Evolutionary conservation across 176 grass and related monocot species (phyloP).

Genomic region (Cymbopogon citratus): DNA sequence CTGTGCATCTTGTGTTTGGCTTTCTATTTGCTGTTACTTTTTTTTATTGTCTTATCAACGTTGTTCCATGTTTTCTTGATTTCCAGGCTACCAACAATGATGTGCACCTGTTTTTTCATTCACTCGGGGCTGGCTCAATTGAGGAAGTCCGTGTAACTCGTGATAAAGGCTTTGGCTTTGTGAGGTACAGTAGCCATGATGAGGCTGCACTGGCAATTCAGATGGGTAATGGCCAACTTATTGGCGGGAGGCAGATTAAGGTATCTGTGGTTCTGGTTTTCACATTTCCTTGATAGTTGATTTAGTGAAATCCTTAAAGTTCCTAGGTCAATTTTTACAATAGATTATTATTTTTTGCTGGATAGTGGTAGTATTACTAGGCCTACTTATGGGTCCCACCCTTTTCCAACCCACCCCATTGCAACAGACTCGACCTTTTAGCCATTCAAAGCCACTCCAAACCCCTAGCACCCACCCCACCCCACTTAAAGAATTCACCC

Average conservation of each 20-base stretch:
- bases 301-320: not conserved
- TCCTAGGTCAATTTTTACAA: not conserved
- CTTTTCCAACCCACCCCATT: not conserved
- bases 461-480: not conserved
- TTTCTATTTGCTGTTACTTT: not conserved
- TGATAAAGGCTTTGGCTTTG: conserved; percentile 99
- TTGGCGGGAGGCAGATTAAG: conserved; percentile 86
- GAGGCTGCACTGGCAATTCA: conserved; percentile 93
- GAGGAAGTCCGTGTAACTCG: conserved; percentile 89
- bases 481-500: not conserved
- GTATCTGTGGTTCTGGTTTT: conserved; percentile 33
- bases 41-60: not conserved
- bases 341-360: not conserved
- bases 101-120: conserved; percentile 82
- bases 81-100: conserved; percentile 52
- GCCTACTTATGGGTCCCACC: not conserved
- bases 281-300: not conserved
- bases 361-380: not conserved
- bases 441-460: not conserved
- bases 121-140: conserved; percentile 68
- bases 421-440: not conserved
- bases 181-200: conserved; percentile 83
- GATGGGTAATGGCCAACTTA: conserved; percentile 62
- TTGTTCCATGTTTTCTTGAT: not conserved
- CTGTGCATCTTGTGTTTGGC: not conserved